Percentiles rank a stretch among this genome's conserved stretches.
These are phyloP conservation scores for Xanthoceras sorbifolium DNA, from an alignment of 345 rosid genomes.

Conservation along the genomic window DNA sequence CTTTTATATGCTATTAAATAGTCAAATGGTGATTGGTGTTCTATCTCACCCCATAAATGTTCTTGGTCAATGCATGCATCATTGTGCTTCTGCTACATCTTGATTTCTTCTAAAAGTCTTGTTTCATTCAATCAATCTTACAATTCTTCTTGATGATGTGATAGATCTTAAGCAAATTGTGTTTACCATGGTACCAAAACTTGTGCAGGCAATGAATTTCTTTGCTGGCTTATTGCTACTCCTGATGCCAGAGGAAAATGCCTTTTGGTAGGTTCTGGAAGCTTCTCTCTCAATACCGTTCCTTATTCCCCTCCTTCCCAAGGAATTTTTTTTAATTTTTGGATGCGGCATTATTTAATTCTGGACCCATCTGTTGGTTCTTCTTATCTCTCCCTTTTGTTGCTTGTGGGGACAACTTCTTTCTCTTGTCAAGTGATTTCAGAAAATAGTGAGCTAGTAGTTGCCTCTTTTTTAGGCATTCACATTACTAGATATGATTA, in stretches of 20 bases:
- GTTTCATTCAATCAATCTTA: conserved; percentile 4
- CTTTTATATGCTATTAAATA: background rate
- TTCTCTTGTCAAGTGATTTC: conserved; percentile 1
- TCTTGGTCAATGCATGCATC: background rate
- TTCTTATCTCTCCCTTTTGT: background rate
- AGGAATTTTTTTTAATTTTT: conserved; percentile 13
- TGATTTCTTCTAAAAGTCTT: background rate
- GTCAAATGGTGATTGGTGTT: background rate
- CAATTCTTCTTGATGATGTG: background rate
- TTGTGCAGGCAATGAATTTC: conserved; percentile 96
- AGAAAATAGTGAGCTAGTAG: background rate
- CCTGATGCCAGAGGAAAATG: conserved; percentile 98
- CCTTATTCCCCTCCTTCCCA: conserved; percentile 13
- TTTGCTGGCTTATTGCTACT: conserved; percentile 95
- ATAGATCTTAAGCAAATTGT: conserved; percentile 1
- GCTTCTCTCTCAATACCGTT: conserved; percentile 9
- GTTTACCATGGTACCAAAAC: conserved; percentile 27
- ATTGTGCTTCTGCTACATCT: conserved; percentile 8
- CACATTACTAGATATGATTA: conserved; percentile 4
- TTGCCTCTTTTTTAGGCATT: background rate
- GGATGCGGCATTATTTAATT: conserved; percentile 1
- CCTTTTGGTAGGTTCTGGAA: conserved; percentile 82
- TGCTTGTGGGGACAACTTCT: background rate
- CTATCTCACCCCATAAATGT: background rate
- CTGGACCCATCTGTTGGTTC: background rate